phyloP scores from a whole-genome alignment of 306 rosid genomes.

The Datisca glomerata region DNA sequence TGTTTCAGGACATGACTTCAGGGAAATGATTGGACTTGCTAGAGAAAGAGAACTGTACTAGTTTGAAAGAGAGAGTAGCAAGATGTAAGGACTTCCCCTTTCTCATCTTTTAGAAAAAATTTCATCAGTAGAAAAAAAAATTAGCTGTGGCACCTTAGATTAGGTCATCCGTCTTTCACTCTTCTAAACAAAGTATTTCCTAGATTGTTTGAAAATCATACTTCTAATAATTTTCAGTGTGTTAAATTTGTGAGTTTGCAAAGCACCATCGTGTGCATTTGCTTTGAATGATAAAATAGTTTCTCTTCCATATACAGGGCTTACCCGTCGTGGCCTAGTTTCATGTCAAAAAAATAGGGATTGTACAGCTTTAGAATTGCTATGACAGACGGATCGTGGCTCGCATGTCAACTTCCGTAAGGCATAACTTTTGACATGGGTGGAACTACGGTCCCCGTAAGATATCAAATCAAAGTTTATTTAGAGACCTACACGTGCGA shows the following conservation, averaged over 20 bases:
- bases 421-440: no score
- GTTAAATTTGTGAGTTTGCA: no score
- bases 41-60: background rate
- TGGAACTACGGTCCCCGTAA: no score
- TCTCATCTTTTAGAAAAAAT: background rate
- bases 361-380: no score
- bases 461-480: no score
- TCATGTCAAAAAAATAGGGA: no score
- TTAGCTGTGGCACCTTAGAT: background rate
- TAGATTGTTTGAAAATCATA: background rate
- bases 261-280: background rate
- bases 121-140: background rate
- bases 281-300: constrained; percentile 1
- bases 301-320: background rate
- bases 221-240: background rate
- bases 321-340: background rate
- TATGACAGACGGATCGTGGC: no score
- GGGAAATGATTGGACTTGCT: constrained; percentile 1
- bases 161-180: background rate
- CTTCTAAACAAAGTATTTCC: background rate
- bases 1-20: no score
- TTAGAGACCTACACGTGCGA: no score
- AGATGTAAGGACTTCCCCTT: no score
- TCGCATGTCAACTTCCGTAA: no score
- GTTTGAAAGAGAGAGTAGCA: background rate